Percentiles rank a stretch among this genome's conserved stretches.
phyloP scores from a whole-genome alignment of 352 stramenopile genomes.

The Pythium brassicae region DNA sequence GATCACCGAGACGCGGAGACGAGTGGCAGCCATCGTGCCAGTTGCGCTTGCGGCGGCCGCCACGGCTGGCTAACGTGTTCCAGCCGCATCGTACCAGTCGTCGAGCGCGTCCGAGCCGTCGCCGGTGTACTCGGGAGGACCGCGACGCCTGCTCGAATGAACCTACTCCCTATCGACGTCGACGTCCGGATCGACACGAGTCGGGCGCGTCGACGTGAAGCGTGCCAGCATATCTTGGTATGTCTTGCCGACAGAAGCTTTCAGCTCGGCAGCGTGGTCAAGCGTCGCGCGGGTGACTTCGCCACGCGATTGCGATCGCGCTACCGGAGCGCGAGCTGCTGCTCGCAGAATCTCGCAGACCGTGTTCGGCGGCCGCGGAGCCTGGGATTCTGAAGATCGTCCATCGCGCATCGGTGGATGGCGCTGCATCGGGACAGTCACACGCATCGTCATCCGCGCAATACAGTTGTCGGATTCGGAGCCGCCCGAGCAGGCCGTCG shows the following conservation, averaged over 20 bases:
- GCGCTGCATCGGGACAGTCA: too few relatives aligned
- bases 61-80: too few relatives aligned
- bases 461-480: too few relatives aligned
- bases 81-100: background rate
- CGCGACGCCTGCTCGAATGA: background rate
- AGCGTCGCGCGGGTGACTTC: background rate
- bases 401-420: too few relatives aligned
- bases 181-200: background rate
- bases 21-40: background rate
- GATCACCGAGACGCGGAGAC: constrained; percentile 5
- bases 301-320: too few relatives aligned
- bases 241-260: background rate
- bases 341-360: too few relatives aligned
- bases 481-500: too few relatives aligned
- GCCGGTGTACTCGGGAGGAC: background rate
- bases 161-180: background rate
- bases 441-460: too few relatives aligned
- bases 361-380: too few relatives aligned
- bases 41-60: background rate
- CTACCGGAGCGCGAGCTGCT: too few relatives aligned
- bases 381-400: too few relatives aligned
- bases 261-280: background rate
- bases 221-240: background rate
- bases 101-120: background rate
- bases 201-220: background rate